phyloP scores from a whole-genome alignment of 2,329 filamentous ascomycete genomes.

The Colletotrichum filicis region DNA sequence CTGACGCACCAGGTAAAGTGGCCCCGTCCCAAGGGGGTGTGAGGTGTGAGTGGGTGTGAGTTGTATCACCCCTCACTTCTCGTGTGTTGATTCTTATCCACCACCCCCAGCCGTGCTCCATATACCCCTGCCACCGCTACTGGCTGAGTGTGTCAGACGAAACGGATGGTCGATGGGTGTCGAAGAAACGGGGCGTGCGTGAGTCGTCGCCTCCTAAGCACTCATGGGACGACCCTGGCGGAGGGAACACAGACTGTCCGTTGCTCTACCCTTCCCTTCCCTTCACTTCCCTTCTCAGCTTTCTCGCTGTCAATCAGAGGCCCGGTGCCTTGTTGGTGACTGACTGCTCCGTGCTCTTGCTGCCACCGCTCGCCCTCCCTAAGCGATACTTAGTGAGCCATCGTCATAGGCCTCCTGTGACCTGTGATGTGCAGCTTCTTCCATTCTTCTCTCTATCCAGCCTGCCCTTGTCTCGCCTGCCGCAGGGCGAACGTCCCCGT shows the following conservation, averaged over 20 bases:
- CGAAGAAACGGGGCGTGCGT: slow-evolving; percentile 36
- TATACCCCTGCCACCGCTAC: slow-evolving; percentile 31
- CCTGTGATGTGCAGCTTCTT: slow-evolving; percentile 14
- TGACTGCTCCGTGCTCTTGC: slow-evolving; percentile 16
- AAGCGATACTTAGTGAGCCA: background rate
- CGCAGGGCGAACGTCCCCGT: slow-evolving; percentile 12
- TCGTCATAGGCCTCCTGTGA: slow-evolving; percentile 13
- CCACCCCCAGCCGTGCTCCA: slow-evolving; percentile 32
- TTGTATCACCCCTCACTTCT: slow-evolving; percentile 1
- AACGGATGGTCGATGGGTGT: slow-evolving; percentile 34
- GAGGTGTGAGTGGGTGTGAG: background rate
- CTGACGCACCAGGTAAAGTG: slow-evolving; percentile 62
- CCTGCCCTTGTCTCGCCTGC: background rate
- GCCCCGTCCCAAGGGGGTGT: slow-evolving; percentile 41
- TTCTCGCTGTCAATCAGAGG: background rate
- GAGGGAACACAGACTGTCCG: slow-evolving; percentile 27
- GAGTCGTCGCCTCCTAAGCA: slow-evolving; percentile 26
- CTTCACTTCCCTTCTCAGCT: slow-evolving; percentile 8
- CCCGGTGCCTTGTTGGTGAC: slow-evolving; percentile 24
- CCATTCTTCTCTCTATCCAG: slow-evolving; percentile 1
- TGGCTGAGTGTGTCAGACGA: slow-evolving; percentile 33
- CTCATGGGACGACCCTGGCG: slow-evolving; percentile 34
- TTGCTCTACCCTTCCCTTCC: slow-evolving; percentile 20
- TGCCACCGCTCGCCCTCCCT: background rate
- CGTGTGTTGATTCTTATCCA: slow-evolving; percentile 28